Evolutionary conservation across 768 basidiomycete genomes (phyloP), one percentile per base, ranked within the genome.

Genomic region (Leccinum boreale): DNA sequence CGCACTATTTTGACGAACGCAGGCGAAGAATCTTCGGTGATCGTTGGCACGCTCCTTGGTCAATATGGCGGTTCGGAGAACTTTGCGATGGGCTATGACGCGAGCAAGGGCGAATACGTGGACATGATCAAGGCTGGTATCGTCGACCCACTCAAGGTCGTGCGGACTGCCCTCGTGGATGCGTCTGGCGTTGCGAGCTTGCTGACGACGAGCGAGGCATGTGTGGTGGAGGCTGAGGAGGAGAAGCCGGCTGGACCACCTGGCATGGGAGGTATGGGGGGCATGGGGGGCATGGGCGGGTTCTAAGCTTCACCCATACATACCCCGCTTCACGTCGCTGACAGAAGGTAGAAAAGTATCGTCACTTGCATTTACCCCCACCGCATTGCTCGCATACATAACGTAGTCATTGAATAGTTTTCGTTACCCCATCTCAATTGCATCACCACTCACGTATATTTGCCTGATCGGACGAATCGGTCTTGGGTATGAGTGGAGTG

Each of bases 41-140:
- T 98, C 59, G 91, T 97, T 42, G 96, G 96, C 29, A 87, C 87
- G 15, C 80, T 99, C 0, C 74, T 94, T 29, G 76, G 79, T 55
- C 75, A 85, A 66, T 90, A 92, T 67, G 87, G 83, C 8, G 62
- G 76, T 15, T 73, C 83, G 26, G 94, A 94, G 74, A 84, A 93
- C 77, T 93, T 93, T 71, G 79, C 78, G 12, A 86, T 83, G 85
- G 91, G 95, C 1, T 97, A 97, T 75, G 93, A 97, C 63, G 93
- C 95, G 21, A 81, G 85, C 67, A 89, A 88, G 77, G 93, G 92
- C 61, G 90, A 95, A 76, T 98, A 92, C 68, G 85, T 89, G 46
- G 92, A 98, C 75, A 94, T 98, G 94, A 89, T 98, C 77, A 81
- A 87, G 73, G 81, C 85, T 28, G 96, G 96, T 67, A 97, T 98